A percentile compares a stretch with the other conserved stretches of the same genome.
Conservation (phyloP, 768 basidiomycete genomes). For the Naganishia randhawae region DNA sequence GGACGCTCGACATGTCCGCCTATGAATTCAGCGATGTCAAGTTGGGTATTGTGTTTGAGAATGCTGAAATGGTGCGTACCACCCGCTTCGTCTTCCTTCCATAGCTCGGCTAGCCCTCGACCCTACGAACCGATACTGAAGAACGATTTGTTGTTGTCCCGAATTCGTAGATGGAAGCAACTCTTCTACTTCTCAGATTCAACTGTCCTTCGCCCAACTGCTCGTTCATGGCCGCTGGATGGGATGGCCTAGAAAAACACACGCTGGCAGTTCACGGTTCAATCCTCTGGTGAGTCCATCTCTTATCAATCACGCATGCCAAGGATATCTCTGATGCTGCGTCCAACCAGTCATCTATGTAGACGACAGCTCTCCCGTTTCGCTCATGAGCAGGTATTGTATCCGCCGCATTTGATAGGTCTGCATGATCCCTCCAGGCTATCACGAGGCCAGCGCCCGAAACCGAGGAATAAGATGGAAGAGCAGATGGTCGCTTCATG, state of each 20-base stretch:
- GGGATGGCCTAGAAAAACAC: conserved; percentile 85
- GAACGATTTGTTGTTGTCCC: neutral
- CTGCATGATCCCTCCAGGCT: conserved; percentile 72
- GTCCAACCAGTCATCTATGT: conserved; percentile 69
- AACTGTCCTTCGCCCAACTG: conserved; percentile 86
- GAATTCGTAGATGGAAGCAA: conserved; percentile 72
- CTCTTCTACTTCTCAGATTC: conserved; percentile 81
- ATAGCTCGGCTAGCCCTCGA: neutral
- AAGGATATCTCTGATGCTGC: neutral
- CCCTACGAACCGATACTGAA: too few relatives aligned
- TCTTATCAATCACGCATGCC: conserved; percentile 51
- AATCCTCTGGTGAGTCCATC: conserved; percentile 61
- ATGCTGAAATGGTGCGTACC: conserved; percentile 59
- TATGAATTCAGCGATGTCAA: conserved; percentile 46
- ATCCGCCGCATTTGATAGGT: conserved; percentile 62
- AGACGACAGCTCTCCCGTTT: conserved; percentile 88
- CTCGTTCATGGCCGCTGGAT: conserved; percentile 76
- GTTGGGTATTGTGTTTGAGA: conserved; percentile 76
- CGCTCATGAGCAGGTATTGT: conserved; percentile 86
- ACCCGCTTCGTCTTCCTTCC: neutral
- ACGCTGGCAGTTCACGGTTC: conserved; percentile 69
- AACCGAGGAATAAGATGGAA: conserved; percentile 40
- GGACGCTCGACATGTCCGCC: conserved; percentile 38
- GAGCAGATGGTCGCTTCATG: conserved; percentile 46
- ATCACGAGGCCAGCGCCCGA: conserved; percentile 42